These are phyloP conservation scores for Fusarium sp. DNA, from an alignment of 2,329 filamentous ascomycete genomes.

Conservation along the genomic window DNA sequence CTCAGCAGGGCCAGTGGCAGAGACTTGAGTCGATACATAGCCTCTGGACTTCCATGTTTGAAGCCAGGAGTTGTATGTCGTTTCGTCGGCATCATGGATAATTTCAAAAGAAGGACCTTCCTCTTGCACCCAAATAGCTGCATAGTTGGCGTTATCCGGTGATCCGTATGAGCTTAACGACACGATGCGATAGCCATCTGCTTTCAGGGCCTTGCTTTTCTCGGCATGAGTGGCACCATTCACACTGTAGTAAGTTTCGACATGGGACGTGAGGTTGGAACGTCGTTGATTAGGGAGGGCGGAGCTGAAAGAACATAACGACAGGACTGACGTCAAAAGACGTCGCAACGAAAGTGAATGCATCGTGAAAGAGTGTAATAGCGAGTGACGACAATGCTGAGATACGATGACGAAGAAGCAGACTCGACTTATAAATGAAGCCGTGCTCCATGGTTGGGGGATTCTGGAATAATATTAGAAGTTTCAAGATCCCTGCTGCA, in stretches of 20 bases:
- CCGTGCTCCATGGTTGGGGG: background rate
- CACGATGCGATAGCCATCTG: conserved; percentile 10
- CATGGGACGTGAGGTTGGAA: background rate
- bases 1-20: conserved; percentile 19
- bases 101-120: background rate
- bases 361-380: background rate
- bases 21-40: conserved; percentile 16
- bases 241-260: conserved; percentile 21
- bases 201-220: background rate
- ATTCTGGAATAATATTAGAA: conserved; percentile 4
- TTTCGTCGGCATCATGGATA: conserved; percentile 4
- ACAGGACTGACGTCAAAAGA: conserved; percentile 12
- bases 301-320: background rate
- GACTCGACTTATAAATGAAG: background rate
- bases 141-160: conserved; percentile 17
- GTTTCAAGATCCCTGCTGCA: conserved; percentile 4
- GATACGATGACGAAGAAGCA: background rate
- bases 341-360: background rate
- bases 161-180: conserved; percentile 31
- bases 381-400: background rate
- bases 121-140: conserved; percentile 20
- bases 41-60: background rate
- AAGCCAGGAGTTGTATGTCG: conserved; percentile 24
- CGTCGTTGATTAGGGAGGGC: background rate
- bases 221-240: background rate